A percentile compares a stretch with the other conserved stretches of the same genome.
Conservation (phyloP, 2,329 filamentous ascomycete species). For the Penicillium sp. region DNA sequence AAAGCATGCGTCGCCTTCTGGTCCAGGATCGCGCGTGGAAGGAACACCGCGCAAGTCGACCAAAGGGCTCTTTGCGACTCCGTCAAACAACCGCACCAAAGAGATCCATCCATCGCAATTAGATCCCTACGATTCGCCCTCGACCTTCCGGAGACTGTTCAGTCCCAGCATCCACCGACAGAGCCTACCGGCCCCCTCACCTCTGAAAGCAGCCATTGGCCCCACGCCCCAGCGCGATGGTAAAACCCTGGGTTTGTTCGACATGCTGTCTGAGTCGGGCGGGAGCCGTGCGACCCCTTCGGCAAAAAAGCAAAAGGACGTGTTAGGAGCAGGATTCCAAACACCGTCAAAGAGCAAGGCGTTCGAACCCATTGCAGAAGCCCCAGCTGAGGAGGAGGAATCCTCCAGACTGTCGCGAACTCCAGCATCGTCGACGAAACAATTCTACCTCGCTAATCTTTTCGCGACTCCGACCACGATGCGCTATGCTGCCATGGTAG, state of each 20-base stretch:
- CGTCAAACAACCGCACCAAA: conserved; percentile 26
- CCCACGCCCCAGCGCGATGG: conserved; percentile 52
- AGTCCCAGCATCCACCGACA: conserved; percentile 35
- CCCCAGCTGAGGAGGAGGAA: conserved; percentile 28
- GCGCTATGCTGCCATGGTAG: conserved; percentile 42
- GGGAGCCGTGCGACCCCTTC: conserved; percentile 37
- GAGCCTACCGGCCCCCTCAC: conserved; percentile 28
- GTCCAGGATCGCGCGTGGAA: conserved; percentile 15
- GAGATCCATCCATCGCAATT: conserved; percentile 39
- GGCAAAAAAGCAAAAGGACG: conserved; percentile 25
- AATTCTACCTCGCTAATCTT: conserved; percentile 45
- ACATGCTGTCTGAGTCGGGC: conserved; percentile 45
- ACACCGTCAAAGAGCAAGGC: conserved; percentile 38
- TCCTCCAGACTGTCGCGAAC: conserved; percentile 33
- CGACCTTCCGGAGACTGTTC: conserved; percentile 37
- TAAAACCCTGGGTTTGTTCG: conserved; percentile 48
- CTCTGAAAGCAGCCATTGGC: conserved; percentile 43
- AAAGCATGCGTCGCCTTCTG: conserved; percentile 31
- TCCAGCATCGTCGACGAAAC: conserved; percentile 45
- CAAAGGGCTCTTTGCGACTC: conserved; percentile 32
- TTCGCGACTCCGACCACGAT: conserved; percentile 47
- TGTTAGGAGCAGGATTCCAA: conserved; percentile 29
- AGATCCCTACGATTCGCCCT: conserved; percentile 48
- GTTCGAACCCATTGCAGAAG: conserved; percentile 31
- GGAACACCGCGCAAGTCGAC: conserved; percentile 39